Conservation (phyloP, 352 stramenopile species). For the Phytophthora cajani region DNA sequence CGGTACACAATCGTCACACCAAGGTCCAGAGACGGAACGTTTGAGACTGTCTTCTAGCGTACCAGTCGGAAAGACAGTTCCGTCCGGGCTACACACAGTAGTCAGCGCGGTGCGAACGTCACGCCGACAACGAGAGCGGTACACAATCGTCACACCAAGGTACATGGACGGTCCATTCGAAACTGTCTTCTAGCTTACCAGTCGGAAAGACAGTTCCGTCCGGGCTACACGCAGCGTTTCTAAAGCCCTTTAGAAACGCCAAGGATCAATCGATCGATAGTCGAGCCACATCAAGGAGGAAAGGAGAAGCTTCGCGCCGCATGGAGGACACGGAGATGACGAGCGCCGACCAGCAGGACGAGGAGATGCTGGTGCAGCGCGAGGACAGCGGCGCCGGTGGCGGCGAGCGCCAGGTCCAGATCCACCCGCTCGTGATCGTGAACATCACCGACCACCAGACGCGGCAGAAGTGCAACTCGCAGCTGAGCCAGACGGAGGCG, state of each 20-base stretch:
- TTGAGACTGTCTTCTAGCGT: no score
- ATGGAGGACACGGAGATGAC: slow-evolving; percentile 75
- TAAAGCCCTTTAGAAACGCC: background rate
- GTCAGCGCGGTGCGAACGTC: slow-evolving; percentile 38
- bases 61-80: background rate
- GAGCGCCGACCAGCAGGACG: slow-evolving; percentile 45
- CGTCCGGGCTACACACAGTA: no score
- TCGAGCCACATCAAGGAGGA: slow-evolving; percentile 21
- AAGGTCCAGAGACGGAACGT: background rate
- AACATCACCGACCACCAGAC: slow-evolving; percentile 97
- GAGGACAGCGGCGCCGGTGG: slow-evolving; percentile 54
- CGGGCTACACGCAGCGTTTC: background rate
- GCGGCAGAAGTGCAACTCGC: slow-evolving; percentile 73
- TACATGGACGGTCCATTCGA: background rate
- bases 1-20: slow-evolving; percentile 23
- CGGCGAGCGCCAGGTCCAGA: slow-evolving; percentile 73
- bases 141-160: slow-evolving; percentile 24
- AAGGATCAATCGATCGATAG: slow-evolving; percentile 11
- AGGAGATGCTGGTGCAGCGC: slow-evolving; percentile 51
- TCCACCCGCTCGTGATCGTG: slow-evolving; percentile 93
- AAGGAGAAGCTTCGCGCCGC: background rate
- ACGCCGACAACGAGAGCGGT: slow-evolving; percentile 25
- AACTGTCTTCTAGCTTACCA: no score
- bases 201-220: background rate
- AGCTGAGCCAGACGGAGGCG: slow-evolving; percentile 50